These are phyloP conservation scores for Verticillium isaacii DNA, from an alignment of 2,329 filamentous ascomycete genomes.

Conservation along the genomic window DNA sequence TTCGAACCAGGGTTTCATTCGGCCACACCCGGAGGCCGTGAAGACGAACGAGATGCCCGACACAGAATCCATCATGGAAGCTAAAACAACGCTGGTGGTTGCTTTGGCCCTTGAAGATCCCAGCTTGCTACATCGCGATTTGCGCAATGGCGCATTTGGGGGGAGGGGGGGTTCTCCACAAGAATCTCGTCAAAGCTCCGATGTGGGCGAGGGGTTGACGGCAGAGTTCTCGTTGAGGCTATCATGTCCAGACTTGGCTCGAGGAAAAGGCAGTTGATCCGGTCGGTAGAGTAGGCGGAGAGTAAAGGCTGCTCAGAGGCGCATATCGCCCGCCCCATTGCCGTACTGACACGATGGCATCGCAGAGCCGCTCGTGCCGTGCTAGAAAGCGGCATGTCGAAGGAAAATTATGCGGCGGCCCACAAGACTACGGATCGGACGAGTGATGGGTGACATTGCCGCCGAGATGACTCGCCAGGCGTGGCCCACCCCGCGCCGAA, in stretches of 20 bases:
- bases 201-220: background rate
- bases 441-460: background rate
- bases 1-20: background rate
- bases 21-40: background rate
- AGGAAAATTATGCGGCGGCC: background rate
- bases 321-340: background rate
- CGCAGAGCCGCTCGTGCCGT: background rate
- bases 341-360: background rate
- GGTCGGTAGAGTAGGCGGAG: background rate
- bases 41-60: background rate
- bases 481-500: background rate
- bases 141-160: background rate
- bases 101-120: background rate
- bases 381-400: background rate
- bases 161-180: background rate
- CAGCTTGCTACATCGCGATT: background rate
- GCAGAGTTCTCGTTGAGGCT: background rate
- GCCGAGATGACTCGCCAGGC: background rate
- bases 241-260: background rate
- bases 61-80: background rate
- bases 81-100: background rate
- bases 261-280: background rate
- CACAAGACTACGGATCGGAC: background rate
- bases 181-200: background rate
- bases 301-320: background rate